Percentiles rank a stretch among this genome's conserved stretches.
phyloP scores from a whole-genome alignment of 129 eudicot species.

The Pseudognaphalium luteoalbum region DNA sequence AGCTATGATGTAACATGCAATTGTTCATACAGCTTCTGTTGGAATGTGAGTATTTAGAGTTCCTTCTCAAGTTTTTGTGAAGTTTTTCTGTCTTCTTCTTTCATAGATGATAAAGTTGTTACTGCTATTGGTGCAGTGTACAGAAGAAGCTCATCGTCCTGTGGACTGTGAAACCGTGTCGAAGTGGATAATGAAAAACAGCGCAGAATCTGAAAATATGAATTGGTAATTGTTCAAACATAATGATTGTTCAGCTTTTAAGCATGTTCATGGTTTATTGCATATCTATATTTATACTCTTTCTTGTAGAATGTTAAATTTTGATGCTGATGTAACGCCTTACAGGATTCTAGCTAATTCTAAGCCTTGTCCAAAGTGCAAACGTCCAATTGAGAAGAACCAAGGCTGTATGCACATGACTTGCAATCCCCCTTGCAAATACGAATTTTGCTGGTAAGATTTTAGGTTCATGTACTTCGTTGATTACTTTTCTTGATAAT shows the following conservation, averaged over 20 bases:
- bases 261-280: neutral
- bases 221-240: slow-evolving; percentile 60
- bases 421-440: slow-evolving; percentile 90
- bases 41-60: slow-evolving; percentile 73
- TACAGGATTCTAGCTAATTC: slow-evolving; percentile 94
- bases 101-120: slow-evolving; percentile 9
- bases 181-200: slow-evolving; percentile 91
- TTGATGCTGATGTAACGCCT: slow-evolving; percentile 14
- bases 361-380: slow-evolving; percentile 99
- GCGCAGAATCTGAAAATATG: slow-evolving; percentile 99
- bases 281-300: neutral
- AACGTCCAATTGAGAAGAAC: slow-evolving; percentile 96
- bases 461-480: slow-evolving; percentile 5
- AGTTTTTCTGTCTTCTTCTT: neutral
- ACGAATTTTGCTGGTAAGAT: slow-evolving; percentile 89
- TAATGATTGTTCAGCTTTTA: too few relatives aligned
- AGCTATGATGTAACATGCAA: slow-evolving; percentile 82
- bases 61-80: neutral
- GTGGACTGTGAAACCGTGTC: slow-evolving; percentile 94
- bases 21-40: slow-evolving; percentile 92
- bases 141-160: slow-evolving; percentile 99
- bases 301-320: neutral
- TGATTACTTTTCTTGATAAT: neutral
- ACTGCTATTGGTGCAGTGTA: slow-evolving; percentile 54
- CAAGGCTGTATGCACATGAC: slow-evolving; percentile 99